Conservation (phyloP, 129 eudicot species). For the Sambucus nigra region DNA sequence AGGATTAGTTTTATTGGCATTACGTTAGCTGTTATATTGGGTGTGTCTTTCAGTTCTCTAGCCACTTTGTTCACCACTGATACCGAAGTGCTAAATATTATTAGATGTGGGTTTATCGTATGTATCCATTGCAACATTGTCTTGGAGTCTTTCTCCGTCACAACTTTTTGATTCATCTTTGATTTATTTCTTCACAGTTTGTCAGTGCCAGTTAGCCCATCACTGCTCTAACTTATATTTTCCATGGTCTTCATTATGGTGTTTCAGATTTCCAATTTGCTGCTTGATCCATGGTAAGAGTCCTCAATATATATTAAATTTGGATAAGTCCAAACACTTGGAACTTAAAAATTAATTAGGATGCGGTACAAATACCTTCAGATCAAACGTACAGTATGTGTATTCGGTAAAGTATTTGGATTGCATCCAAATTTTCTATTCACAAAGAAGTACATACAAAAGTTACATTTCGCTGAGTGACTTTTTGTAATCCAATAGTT, state of each 20-base stretch:
- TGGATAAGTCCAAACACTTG: too few species aligned
- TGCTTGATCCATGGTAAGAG: constrained; percentile 54
- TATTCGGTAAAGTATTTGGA: too few species aligned
- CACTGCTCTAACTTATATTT: constrained; percentile 57
- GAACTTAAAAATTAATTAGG: too few species aligned
- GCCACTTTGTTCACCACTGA: constrained; percentile 58
- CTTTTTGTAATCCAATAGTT: too few species aligned
- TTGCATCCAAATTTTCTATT: too few species aligned
- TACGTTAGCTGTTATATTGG: constrained; percentile 45
- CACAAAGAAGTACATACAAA: too few species aligned
- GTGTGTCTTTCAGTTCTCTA: constrained; percentile 41
- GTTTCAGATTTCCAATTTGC: constrained; percentile 61
- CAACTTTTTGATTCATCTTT: not conserved
- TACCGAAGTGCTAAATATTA: constrained; percentile 38
- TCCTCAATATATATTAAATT: not conserved
- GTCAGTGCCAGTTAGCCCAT: constrained; percentile 64
- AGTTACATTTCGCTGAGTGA: too few species aligned
- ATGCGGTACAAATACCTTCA: too few species aligned
- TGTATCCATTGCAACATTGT: not conserved
- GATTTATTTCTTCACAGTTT: constrained; percentile 24
- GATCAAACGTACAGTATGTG: too few species aligned
- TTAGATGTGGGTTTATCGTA: constrained; percentile 56
- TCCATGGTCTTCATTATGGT: constrained; percentile 65
- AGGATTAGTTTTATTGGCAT: constrained; percentile 54
- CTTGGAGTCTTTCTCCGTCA: not conserved